Evolutionary conservation across 768 basidiomycete genomes (phyloP).

Genomic region (Tricholoma furcatifolium): DNA sequence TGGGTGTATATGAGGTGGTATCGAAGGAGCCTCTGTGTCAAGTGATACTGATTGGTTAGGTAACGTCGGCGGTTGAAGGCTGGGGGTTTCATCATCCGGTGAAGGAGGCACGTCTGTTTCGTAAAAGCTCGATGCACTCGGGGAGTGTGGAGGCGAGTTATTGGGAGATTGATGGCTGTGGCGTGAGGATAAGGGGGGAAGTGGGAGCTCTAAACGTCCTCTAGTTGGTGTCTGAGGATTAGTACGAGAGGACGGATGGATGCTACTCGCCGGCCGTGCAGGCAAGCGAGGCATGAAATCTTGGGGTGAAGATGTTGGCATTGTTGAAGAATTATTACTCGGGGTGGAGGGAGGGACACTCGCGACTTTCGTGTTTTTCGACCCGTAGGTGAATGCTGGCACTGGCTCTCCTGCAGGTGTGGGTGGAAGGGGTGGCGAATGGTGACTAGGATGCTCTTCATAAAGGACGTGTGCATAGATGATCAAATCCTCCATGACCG

Average conservation of each 20-base stretch:
- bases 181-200: constrained; percentile 22
- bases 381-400: constrained; percentile 61
- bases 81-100: constrained; percentile 7
- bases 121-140: constrained; percentile 24
- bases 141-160: constrained; percentile 28
- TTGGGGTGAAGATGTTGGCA: constrained; percentile 37
- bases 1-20: constrained; percentile 1
- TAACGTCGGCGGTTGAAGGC: constrained; percentile 1
- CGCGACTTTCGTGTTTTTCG: constrained; percentile 65
- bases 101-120: constrained; percentile 22
- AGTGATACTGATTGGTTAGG: constrained; percentile 3
- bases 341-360: constrained; percentile 40
- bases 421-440: constrained; percentile 72
- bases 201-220: constrained; percentile 28
- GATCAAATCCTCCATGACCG: constrained; percentile 85
- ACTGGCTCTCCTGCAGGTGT: constrained; percentile 66
- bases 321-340: constrained; percentile 4
- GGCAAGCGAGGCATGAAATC: constrained; percentile 78
- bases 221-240: constrained; percentile 49
- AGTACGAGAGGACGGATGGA: constrained; percentile 71
- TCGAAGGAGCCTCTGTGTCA: neutral
- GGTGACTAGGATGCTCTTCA: constrained; percentile 47
- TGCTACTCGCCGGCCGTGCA: constrained; percentile 65
- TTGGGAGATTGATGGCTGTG: constrained; percentile 20
- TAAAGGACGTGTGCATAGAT: constrained; percentile 65